These are phyloP conservation scores for Nicotiana sylvestris DNA, from an alignment of 257 asterid species.

Conservation along the genomic window DNA sequence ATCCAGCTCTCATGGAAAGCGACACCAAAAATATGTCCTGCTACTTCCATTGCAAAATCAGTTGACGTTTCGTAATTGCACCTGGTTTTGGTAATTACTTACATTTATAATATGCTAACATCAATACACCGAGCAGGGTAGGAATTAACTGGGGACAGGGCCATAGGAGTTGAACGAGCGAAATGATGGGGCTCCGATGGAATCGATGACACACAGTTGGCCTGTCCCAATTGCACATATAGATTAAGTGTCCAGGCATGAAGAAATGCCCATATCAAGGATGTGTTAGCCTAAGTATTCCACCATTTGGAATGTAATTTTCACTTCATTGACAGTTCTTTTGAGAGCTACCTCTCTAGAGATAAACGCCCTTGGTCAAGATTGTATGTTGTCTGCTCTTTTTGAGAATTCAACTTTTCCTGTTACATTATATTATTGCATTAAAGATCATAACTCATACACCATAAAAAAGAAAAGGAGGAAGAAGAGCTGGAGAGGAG, in stretches of 20 bases:
- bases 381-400: constrained; percentile 29
- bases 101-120: constrained; percentile 8
- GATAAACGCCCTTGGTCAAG: constrained; percentile 27
- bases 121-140: constrained; percentile 3
- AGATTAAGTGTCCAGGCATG: constrained; percentile 21
- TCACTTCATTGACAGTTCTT: constrained; percentile 41
- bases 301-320: neutral
- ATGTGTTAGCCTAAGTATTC: neutral
- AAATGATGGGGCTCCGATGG: constrained; percentile 23
- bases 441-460: neutral
- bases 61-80: neutral
- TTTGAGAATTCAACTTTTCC: constrained; percentile 30
- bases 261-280: constrained; percentile 17
- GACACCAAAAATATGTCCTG: constrained; percentile 7
- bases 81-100: constrained; percentile 1
- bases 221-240: constrained; percentile 34
- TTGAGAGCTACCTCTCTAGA: constrained; percentile 23
- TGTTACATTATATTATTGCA: constrained; percentile 21
- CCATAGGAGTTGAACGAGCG: constrained; percentile 28
- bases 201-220: constrained; percentile 24
- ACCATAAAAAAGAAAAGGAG: neutral
- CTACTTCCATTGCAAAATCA: constrained; percentile 8
- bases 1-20: constrained; percentile 9
- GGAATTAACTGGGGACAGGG: constrained; percentile 23
- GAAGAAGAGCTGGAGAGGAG: constrained; percentile 3